These are phyloP conservation scores for Byssoonygena ceratinophila DNA, from an alignment of 2,329 filamentous ascomycete genomes.

Conservation along the genomic window DNA sequence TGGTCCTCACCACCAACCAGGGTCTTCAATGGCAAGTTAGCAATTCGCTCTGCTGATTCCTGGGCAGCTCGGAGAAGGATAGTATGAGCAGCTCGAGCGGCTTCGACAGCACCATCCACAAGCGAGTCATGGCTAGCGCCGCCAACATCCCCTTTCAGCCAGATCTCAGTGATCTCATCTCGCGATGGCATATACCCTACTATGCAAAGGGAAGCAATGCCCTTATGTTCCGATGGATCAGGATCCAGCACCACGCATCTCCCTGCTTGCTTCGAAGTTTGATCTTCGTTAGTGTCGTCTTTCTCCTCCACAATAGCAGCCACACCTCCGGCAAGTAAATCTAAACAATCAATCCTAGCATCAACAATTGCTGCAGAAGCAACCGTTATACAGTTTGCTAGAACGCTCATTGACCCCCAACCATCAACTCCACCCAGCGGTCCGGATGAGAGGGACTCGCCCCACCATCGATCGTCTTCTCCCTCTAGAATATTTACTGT, in stretches of 20 bases:
- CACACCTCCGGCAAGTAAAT: conserved; percentile 79
- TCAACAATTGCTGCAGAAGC: conserved; percentile 87
- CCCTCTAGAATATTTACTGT: conserved; percentile 88
- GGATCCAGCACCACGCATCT: conserved; percentile 58
- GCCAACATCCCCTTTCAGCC: conserved; percentile 67
- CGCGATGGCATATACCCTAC: conserved; percentile 77
- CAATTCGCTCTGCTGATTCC: conserved; percentile 43
- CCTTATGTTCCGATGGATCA: conserved; percentile 65
- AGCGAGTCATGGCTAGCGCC: conserved; percentile 40
- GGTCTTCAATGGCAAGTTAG: conserved; percentile 18
- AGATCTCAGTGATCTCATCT: conserved; percentile 88
- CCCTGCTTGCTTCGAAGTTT: conserved; percentile 21
- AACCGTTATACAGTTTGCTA: conserved; percentile 86
- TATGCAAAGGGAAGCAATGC: conserved; percentile 72
- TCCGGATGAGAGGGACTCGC: conserved; percentile 41
- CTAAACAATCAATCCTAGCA: conserved; percentile 90
- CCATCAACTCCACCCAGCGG: conserved; percentile 45
- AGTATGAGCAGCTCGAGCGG: conserved; percentile 48
- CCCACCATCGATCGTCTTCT: conserved; percentile 65
- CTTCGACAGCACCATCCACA: conserved; percentile 54
- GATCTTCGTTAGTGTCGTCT: conserved; percentile 21
- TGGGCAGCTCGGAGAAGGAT: conserved; percentile 53
- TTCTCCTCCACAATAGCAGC: conserved; percentile 56
- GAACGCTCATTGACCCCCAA: conserved; percentile 83
- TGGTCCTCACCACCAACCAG: conserved; percentile 4